Evolutionary conservation across 345 rosid species (phyloP).

Genomic region (Citrus inodora): DNA sequence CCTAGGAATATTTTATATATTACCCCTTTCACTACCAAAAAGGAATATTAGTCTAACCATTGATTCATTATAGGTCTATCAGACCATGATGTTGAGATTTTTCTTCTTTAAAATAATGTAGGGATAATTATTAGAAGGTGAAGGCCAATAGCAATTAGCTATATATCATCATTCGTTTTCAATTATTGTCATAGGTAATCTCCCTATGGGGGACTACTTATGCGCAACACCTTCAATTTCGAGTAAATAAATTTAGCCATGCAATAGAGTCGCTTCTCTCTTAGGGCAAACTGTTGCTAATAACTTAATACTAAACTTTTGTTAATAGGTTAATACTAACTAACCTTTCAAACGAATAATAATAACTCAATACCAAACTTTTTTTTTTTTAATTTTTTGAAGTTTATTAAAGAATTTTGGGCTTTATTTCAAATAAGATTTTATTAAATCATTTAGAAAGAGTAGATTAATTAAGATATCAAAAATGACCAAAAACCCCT

Average conservation of each 20-base stretch:
- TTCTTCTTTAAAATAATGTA: not conserved
- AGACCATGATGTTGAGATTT: slow-evolving; percentile 18
- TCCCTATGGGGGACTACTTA: not conserved
- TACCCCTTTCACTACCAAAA: slow-evolving; percentile 13
- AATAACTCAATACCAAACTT: too few relatives aligned
- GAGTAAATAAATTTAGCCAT: not conserved
- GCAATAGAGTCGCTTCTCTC: slow-evolving; percentile 5
- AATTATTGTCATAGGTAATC: slow-evolving; percentile 20
- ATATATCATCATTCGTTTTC: slow-evolving; percentile 13
- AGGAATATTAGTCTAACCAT: slow-evolving; percentile 4
- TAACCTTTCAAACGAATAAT: not conserved
- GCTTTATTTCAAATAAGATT: too few relatives aligned
- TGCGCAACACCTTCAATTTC: not conserved
- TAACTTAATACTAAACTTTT: not conserved
- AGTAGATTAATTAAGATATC: too few relatives aligned
- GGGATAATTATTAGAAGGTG: not conserved
- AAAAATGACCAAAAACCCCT: too few relatives aligned
- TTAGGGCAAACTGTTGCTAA: not conserved
- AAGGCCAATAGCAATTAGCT: slow-evolving; percentile 7
- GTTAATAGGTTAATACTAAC: not conserved
- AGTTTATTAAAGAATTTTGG: not conserved
- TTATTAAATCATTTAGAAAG: too few relatives aligned
- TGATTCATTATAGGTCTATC: slow-evolving; percentile 7
- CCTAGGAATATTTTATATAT: slow-evolving; percentile 4
- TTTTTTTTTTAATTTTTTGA: too few relatives aligned